phyloP scores from a whole-genome alignment of 352 stramenopile genomes.

The Globisporangium polare region DNA sequence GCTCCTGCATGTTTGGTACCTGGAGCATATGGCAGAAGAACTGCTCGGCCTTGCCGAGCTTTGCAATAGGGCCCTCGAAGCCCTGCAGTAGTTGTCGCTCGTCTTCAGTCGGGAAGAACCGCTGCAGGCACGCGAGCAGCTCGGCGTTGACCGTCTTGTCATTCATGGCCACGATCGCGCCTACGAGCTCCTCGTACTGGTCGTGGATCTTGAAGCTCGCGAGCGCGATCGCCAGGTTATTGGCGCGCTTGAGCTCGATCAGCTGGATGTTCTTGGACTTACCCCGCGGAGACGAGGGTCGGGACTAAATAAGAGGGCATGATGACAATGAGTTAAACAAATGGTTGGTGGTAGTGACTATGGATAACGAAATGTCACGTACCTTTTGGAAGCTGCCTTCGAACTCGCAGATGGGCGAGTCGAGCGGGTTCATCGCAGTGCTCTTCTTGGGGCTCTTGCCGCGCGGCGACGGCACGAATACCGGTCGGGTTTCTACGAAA shows the following conservation, averaged over 20 bases:
- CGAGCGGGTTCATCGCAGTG: conserved; percentile 12
- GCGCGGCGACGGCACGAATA: conserved; percentile 51
- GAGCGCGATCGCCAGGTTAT: conserved; percentile 71
- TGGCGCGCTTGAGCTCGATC: conserved; percentile 75
- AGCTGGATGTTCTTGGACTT: conserved; percentile 74
- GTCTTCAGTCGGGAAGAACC: conserved; percentile 71
- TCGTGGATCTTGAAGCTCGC: conserved; percentile 77
- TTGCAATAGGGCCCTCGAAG: conserved; percentile 38
- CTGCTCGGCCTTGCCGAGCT: conserved; percentile 63
- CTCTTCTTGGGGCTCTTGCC: conserved; percentile 27
- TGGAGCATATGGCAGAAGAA: conserved; percentile 69
- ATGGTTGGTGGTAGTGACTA: neutral
- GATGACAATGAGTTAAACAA: neutral
- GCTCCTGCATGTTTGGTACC: conserved; percentile 48
- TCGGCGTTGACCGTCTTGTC: conserved; percentile 53
- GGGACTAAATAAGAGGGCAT: conserved; percentile 25
- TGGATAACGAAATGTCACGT: no score
- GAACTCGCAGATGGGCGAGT: conserved; percentile 6
- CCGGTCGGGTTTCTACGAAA: conserved; percentile 36
- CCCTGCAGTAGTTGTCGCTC: conserved; percentile 41
- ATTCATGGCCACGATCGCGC: conserved; percentile 57
- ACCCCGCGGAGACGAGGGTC: conserved; percentile 62
- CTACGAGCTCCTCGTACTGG: conserved; percentile 58
- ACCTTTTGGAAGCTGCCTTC: conserved; percentile 64
- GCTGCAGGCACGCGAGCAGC: conserved; percentile 63